Percentiles rank a stretch among this genome's conserved stretches.
These are phyloP conservation scores for Coriaria nepalensis DNA, from an alignment of 306 rosid species.

Conservation along the genomic window DNA sequence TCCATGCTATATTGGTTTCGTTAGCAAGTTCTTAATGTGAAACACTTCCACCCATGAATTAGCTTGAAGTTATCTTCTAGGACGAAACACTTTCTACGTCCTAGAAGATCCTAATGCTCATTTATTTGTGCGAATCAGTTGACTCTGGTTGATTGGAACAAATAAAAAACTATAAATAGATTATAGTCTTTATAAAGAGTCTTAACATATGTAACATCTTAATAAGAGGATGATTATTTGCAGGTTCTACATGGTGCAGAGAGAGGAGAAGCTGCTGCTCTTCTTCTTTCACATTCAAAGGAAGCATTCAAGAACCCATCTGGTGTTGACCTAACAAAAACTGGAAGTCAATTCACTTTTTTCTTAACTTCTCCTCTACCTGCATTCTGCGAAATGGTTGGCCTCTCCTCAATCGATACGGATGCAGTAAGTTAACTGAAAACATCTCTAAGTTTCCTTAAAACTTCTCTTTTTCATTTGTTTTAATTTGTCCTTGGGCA, in stretches of 20 bases:
- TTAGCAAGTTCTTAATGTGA: conserved; percentile 4
- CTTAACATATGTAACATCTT: not conserved
- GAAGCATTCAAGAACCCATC: conserved; percentile 50
- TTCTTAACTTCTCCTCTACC: conserved; percentile 88
- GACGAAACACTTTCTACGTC: too few species aligned
- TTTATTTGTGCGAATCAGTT: too few species aligned
- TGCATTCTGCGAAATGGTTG: conserved; percentile 86
- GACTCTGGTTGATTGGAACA: too few species aligned
- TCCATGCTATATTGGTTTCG: conserved; percentile 17
- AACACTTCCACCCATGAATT: not conserved
- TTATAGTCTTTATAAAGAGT: too few species aligned
- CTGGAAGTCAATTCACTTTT: conserved; percentile 87
- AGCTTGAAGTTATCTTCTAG: not conserved
- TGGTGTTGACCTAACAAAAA: conserved; percentile 32
- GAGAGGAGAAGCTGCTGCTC: conserved; percentile 77
- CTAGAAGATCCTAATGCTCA: too few species aligned
- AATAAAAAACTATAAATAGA: too few species aligned
- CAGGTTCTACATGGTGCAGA: conserved; percentile 88
- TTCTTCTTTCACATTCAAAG: conserved; percentile 81
- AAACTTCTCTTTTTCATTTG: conserved; percentile 10
- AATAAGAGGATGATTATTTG: conserved; percentile 15
- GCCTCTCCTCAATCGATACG: conserved; percentile 29
- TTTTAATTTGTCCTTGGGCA: conserved; percentile 15
- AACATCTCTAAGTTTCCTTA: not conserved
- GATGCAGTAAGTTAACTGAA: conserved; percentile 43